Percentiles rank a stretch among this genome's conserved stretches.
These are phyloP conservation scores for Barbatosphaeria neglecta DNA, from an alignment of 495 filamentous ascomycete species.

Conservation along the genomic window DNA sequence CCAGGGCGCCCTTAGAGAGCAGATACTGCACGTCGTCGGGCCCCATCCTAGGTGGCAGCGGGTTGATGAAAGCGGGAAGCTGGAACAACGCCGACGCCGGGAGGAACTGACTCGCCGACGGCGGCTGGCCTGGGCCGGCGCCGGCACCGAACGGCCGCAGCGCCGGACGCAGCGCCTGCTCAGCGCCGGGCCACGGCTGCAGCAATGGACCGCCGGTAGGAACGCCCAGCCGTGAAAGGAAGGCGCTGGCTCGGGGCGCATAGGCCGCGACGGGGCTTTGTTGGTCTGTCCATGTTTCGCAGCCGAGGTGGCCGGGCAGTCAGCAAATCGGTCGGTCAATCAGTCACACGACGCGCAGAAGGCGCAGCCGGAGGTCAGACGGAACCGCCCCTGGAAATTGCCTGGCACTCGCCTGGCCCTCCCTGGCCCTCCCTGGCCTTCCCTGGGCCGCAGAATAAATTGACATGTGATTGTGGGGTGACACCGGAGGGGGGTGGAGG, in stretches of 20 bases:
- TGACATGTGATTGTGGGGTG: constrained; percentile 18
- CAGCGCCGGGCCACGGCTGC: background rate
- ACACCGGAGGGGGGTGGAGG: no score
- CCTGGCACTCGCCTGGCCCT: no score
- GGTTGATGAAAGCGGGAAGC: constrained; percentile 62
- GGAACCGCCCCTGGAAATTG: no score
- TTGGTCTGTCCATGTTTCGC: constrained; percentile 1
- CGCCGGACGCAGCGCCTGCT: constrained; percentile 5
- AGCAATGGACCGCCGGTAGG: background rate
- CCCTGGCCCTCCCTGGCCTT: background rate
- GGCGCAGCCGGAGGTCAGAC: no score
- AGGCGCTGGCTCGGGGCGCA: background rate
- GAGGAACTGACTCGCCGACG: constrained; percentile 17
- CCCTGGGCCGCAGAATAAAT: background rate
- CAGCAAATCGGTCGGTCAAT: no score
- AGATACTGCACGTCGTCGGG: constrained; percentile 68
- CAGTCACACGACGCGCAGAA: no score
- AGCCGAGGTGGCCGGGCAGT: no score
- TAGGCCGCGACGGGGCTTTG: background rate
- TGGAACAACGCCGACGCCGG: constrained; percentile 16
- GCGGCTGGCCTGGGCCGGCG: constrained; percentile 9
- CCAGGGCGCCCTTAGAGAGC: constrained; percentile 60
- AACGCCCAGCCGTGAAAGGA: background rate
- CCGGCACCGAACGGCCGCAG: constrained; percentile 8
- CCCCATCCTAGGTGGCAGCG: constrained; percentile 53